Evolutionary conservation across 2,329 filamentous ascomycete genomes (phyloP).

Genomic region (Tolypocladium tundrense): DNA sequence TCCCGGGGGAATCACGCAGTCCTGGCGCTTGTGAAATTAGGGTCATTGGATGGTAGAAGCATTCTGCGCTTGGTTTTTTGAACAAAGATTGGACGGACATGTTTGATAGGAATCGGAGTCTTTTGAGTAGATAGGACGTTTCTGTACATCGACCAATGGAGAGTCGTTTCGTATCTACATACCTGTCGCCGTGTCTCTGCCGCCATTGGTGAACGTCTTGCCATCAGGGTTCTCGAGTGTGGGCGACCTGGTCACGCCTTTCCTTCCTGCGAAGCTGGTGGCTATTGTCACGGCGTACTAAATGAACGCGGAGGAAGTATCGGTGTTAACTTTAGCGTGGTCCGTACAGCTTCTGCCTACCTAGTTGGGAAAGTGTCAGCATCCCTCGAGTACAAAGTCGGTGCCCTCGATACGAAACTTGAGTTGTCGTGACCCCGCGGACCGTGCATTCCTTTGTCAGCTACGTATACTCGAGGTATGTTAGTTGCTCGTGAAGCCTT

Average conservation of each 20-base stretch:
- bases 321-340: no score
- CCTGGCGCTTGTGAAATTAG: conserved; percentile 11
- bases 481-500: neutral
- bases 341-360: neutral
- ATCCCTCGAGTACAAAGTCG: neutral
- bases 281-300: no score
- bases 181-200: neutral
- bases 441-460: neutral
- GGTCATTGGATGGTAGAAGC: conserved; percentile 15
- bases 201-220: neutral
- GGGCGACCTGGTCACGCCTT: neutral
- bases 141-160: conserved; percentile 30
- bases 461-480: neutral
- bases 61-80: conserved; percentile 11
- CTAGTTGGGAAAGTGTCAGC: neutral
- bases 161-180: conserved; percentile 16
- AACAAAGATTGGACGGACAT: conserved; percentile 21
- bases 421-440: neutral
- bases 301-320: no score
- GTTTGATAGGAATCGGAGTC: conserved; percentile 24
- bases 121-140: conserved; percentile 31
- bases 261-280: no score
- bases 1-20: conserved; percentile 4
- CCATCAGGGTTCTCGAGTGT: neutral
- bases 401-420: neutral